These are phyloP conservation scores for Rhodotorula graminis DNA, from an alignment of 768 basidiomycete genomes.

Conservation along the genomic window DNA sequence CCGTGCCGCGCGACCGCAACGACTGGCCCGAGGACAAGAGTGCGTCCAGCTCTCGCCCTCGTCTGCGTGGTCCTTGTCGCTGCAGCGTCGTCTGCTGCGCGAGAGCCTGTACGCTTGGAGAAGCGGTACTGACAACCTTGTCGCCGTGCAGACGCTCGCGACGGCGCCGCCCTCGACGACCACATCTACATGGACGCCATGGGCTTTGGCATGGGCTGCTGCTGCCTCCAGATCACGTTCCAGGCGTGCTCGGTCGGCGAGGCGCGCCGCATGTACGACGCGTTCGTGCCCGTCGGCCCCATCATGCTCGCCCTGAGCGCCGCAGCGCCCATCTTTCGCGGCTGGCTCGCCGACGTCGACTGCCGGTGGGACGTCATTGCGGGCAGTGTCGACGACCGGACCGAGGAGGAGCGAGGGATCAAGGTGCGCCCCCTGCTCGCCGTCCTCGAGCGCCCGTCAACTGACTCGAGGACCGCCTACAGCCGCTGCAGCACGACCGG, in stretches of 20 bases:
- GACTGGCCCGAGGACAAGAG: slow-evolving; percentile 79
- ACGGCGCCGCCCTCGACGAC: slow-evolving; percentile 77
- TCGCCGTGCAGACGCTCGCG: slow-evolving; percentile 65
- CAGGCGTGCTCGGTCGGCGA: slow-evolving; percentile 88
- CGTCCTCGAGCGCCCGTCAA: no score
- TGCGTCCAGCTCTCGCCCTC: slow-evolving; percentile 46
- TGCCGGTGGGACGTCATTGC: slow-evolving; percentile 99
- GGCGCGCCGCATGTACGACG: slow-evolving; percentile 89
- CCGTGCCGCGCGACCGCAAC: slow-evolving; percentile 81
- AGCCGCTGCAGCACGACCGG: slow-evolving; percentile 72
- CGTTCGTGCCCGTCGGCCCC: slow-evolving; percentile 88
- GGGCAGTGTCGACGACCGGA: slow-evolving; percentile 96
- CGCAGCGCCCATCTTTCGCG: slow-evolving; percentile 89
- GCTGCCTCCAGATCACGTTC: slow-evolving; percentile 94
- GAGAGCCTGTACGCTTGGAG: background rate
- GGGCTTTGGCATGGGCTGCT: slow-evolving; percentile 99
- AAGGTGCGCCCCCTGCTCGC: slow-evolving; percentile 54
- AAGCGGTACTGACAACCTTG: background rate
- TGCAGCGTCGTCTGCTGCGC: no score
- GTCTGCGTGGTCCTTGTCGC: background rate
- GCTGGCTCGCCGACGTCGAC: slow-evolving; percentile 92
- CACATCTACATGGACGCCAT: slow-evolving; percentile 99
- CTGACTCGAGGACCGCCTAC: background rate
- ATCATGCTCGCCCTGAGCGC: slow-evolving; percentile 93
- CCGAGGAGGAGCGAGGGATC: slow-evolving; percentile 84